A percentile compares a stretch with the other conserved stretches of the same genome.
These are phyloP conservation scores for Metahyphopichia silvanorum DNA, from an alignment of 805 yeast species.

Conservation along the genomic window DNA sequence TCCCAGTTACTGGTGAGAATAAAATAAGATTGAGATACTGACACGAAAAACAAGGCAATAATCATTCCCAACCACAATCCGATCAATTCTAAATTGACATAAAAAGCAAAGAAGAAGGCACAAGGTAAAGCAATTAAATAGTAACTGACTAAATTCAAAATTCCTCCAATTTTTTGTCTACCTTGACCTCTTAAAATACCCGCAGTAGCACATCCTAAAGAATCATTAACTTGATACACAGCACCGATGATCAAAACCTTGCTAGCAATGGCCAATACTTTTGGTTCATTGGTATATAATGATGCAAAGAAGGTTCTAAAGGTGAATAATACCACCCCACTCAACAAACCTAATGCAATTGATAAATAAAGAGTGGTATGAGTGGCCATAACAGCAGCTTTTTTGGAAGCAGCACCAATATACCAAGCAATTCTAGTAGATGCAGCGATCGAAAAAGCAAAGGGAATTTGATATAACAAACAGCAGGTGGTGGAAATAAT, in stretches of 20 bases:
- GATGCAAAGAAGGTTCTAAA: slow-evolving; percentile 37
- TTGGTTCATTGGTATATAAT: slow-evolving; percentile 38
- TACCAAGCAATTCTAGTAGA: slow-evolving; percentile 76
- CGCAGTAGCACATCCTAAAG: slow-evolving; percentile 45
- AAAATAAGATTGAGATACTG: slow-evolving; percentile 38
- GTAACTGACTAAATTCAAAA: slow-evolving; percentile 45
- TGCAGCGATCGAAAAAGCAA: slow-evolving; percentile 71
- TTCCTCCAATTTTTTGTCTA: slow-evolving; percentile 54
- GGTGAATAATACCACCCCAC: slow-evolving; percentile 33
- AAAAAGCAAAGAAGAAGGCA: slow-evolving; percentile 43
- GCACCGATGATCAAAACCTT: slow-evolving; percentile 45
- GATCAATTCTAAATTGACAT: slow-evolving; percentile 32
- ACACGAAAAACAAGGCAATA: slow-evolving; percentile 38
- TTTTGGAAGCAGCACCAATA: slow-evolving; percentile 59
- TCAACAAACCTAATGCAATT: slow-evolving; percentile 30
- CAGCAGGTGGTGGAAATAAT: slow-evolving; percentile 68
- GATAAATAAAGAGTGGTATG: slow-evolving; percentile 34
- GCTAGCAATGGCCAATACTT: slow-evolving; percentile 35
- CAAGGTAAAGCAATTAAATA: slow-evolving; percentile 49
- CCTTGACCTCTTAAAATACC: slow-evolving; percentile 61
- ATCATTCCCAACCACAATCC: slow-evolving; percentile 52
- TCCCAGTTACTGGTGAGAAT: slow-evolving; percentile 45
- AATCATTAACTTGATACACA: slow-evolving; percentile 51
- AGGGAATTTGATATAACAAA: slow-evolving; percentile 68
- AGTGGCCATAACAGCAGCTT: slow-evolving; percentile 33